Base-by-base conservation (phyloP, 2,329 filamentous ascomycete genomes). In the Alternaria conjuncta region DNA sequence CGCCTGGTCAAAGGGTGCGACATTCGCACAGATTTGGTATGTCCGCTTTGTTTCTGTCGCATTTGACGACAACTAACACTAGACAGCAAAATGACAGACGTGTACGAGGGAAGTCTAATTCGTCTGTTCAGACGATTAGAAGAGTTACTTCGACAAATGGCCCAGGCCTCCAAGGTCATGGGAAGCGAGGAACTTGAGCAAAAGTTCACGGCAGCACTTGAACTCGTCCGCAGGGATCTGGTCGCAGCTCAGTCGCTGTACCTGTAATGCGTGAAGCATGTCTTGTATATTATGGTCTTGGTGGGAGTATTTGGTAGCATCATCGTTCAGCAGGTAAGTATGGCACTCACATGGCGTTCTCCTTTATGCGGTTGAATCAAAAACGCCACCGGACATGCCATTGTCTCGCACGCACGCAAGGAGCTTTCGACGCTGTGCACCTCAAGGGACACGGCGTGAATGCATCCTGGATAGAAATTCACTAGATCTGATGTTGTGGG, bases 91-190 rank as follows among this genome's bases (percentile, higher is more conserved):
- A 97, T 99, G 94, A 98, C 96, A 26, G 95, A 97, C 74, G 93
- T 95, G 26, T 99, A 97, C 81, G 96, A 99, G 83, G 96, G 96
- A 64, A 97, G 93, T 62, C 84, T 99, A 65, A 98, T 99, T 73
- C 93, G 96, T 53, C 89, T 97, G 43, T 99, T 99, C 88, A 92
- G 96, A 58, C 92, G 96, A 20, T 86, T 99, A 30, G 96, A 99
- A 81, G 96, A 99, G 82, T 86, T 97, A 61, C 85, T 99, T 36
- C 89, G 96, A 70, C 96, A 99, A 81, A 97, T 98, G 87, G 95
- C 92, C 15, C 92, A 98, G 82, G 96, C 95, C 23, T 89, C 92
- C 69, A 98, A 97, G 83, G 95, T 97, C 67, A 99, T 99, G 96
- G 96, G 96, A 74, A 97, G 92, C 78, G 93, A 97, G 66, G 96